Conservation (phyloP, 345 rosid genomes). For the Populus davidiana region DNA sequence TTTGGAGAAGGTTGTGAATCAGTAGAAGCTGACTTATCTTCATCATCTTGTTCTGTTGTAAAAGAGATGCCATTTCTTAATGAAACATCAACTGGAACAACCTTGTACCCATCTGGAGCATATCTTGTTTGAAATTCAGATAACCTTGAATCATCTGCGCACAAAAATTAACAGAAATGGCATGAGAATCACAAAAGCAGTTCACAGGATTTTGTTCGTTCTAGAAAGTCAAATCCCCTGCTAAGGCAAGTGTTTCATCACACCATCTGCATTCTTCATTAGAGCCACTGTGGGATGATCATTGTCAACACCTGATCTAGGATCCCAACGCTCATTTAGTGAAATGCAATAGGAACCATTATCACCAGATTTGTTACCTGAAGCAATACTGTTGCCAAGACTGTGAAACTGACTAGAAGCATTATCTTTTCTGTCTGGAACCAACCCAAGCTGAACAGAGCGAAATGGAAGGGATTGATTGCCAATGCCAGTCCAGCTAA, state of each 20-base stretch:
- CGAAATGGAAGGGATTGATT: conserved; percentile 29
- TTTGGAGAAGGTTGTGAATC: conserved; percentile 51
- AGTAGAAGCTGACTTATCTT: conserved; percentile 40
- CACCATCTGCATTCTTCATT: conserved; percentile 15
- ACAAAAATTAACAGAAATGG: conserved; percentile 3
- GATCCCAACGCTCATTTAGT: conserved; percentile 22
- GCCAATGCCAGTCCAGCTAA: conserved; percentile 46
- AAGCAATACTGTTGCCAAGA: conserved; percentile 21
- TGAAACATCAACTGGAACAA: conserved; percentile 17
- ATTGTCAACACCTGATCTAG: conserved; percentile 17
- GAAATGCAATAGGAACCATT: conserved; percentile 9
- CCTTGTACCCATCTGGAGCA: conserved; percentile 12
- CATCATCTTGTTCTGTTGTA: conserved; percentile 52
- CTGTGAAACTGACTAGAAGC: conserved; percentile 34
- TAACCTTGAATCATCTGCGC: conserved; percentile 17
- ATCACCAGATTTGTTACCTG: conserved; percentile 27
- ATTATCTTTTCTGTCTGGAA: conserved; percentile 31
- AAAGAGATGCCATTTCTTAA: conserved; percentile 27
- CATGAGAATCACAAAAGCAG: conserved; percentile 7
- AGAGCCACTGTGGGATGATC: conserved; percentile 11
- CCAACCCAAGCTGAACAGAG: conserved; percentile 33
- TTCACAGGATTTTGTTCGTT: not conserved
- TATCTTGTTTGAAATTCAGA: conserved; percentile 23
- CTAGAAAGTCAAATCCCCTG: conserved; percentile 12
- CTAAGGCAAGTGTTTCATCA: conserved; percentile 16